Evolutionary conservation across 148 eudicot genomes (phyloP).

Genomic region (Nepenthes gracilis): DNA sequence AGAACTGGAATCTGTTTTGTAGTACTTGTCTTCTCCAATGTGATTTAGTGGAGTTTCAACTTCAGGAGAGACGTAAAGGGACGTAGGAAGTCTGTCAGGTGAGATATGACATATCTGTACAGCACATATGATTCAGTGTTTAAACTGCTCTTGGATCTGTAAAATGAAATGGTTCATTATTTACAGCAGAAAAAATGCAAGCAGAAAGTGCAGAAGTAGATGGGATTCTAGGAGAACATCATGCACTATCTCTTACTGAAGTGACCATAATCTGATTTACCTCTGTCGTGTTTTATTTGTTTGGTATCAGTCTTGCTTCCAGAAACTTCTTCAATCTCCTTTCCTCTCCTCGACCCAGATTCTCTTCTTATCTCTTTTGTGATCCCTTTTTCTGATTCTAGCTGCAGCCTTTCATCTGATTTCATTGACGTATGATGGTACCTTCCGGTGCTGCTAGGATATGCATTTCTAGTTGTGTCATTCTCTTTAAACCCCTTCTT

Average conservation of each 20-base stretch:
- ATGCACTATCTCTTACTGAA: not conserved
- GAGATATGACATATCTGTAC: no score
- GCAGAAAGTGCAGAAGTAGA: no score
- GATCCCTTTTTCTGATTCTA: not conserved
- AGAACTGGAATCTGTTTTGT: no score
- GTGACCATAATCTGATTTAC: not conserved
- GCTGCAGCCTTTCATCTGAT: not conserved
- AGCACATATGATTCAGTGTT: no score
- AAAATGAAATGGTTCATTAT: no score
- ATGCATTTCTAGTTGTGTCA: not conserved
- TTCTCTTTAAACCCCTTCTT: not conserved
- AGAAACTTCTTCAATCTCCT: not conserved
- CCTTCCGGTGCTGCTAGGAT: not conserved
- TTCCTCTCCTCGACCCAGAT: not conserved
- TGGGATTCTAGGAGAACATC: no score
- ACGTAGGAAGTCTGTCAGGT: no score
- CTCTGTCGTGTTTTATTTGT: not conserved
- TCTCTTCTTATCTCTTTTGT: not conserved
- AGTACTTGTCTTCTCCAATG: no score
- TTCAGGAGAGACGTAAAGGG: no score
- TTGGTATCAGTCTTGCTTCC: not conserved
- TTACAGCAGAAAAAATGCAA: no score
- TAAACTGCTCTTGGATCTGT: no score
- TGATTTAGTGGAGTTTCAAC: no score
- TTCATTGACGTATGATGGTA: not conserved